Evolutionary conservation across 1,284 basidiomycete species (phyloP).

Genomic region (Athelia sp.): DNA sequence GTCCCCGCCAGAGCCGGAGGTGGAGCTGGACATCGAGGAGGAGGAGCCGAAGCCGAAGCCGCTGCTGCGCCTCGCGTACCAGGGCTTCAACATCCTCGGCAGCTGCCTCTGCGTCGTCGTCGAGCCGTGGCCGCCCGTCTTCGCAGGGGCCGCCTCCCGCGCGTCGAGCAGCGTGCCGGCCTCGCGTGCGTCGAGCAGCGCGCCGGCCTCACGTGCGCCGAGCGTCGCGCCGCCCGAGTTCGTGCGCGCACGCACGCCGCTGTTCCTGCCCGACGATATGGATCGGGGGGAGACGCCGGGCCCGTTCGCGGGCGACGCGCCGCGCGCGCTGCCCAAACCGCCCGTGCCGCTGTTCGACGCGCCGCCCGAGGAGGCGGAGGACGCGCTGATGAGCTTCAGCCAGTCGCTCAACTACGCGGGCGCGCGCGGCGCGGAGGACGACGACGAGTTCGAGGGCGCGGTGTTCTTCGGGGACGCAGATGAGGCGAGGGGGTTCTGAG

Average conservation of each 20-base stretch:
- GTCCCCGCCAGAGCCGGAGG: too few species aligned
- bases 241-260: slow-evolving; percentile 47
- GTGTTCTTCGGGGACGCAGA: slow-evolving; percentile 78
- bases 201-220: slow-evolving; percentile 16
- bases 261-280: slow-evolving; percentile 68
- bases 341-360: slow-evolving; percentile 42
- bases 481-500: slow-evolving; percentile 56
- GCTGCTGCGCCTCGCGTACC: slow-evolving; percentile 55
- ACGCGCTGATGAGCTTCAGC: slow-evolving; percentile 68
- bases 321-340: slow-evolving; percentile 20
- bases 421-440: slow-evolving; percentile 54
- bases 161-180: too few species aligned
- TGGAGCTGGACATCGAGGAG: slow-evolving; percentile 40
- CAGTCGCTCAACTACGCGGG: slow-evolving; percentile 61
- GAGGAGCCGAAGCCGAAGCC: slow-evolving; percentile 72
- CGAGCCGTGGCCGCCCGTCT: slow-evolving; percentile 69
- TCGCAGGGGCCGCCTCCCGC: too few species aligned
- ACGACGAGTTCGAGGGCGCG: slow-evolving; percentile 69
- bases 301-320: slow-evolving; percentile 18
- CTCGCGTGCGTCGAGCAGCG: slow-evolving; percentile 31
- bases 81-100: slow-evolving; percentile 61
- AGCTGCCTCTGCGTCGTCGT: slow-evolving; percentile 73
- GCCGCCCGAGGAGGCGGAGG: slow-evolving; percentile 32
- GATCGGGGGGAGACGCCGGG: slow-evolving; percentile 39
- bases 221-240: slow-evolving; percentile 27